Conservation (phyloP, 345 rosid species). For the Camelina neglecta region DNA sequence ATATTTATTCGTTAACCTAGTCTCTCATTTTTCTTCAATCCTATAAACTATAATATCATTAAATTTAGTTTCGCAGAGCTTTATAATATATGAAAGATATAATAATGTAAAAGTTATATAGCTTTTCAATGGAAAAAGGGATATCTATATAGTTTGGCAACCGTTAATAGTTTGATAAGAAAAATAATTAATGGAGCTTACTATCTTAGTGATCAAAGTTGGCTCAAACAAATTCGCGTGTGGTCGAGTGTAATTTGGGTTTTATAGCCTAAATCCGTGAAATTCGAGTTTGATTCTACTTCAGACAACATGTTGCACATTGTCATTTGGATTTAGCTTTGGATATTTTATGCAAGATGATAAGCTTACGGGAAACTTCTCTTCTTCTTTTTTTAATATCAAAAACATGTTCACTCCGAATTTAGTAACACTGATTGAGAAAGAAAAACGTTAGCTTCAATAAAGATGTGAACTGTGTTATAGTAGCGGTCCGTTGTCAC, state of each 20-base stretch:
- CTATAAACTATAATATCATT: slow-evolving; percentile 7
- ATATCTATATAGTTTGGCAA: neutral
- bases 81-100: neutral
- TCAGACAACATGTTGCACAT: too few species aligned
- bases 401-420: neutral
- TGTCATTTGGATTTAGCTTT: neutral
- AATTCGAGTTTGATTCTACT: neutral
- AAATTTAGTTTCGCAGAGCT: neutral
- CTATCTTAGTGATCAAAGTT: slow-evolving; percentile 13
- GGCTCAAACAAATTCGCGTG: neutral
- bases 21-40: slow-evolving; percentile 7
- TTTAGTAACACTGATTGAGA: neutral
- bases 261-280: too few species aligned
- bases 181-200: too few species aligned
- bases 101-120: neutral
- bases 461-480: slow-evolving; percentile 23
- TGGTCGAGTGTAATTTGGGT: too few species aligned
- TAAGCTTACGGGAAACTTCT: neutral
- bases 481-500: slow-evolving; percentile 23
- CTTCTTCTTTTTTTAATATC: too few species aligned
- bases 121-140: neutral
- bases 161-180: slow-evolving; percentile 8
- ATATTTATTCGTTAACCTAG: neutral
- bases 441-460: neutral
- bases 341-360: too few species aligned